A percentile compares a stretch with the other conserved stretches of the same genome.
These are phyloP conservation scores for Ceratobasidium sp. DNA, from an alignment of 1,284 basidiomycete genomes.

Conservation along the genomic window DNA sequence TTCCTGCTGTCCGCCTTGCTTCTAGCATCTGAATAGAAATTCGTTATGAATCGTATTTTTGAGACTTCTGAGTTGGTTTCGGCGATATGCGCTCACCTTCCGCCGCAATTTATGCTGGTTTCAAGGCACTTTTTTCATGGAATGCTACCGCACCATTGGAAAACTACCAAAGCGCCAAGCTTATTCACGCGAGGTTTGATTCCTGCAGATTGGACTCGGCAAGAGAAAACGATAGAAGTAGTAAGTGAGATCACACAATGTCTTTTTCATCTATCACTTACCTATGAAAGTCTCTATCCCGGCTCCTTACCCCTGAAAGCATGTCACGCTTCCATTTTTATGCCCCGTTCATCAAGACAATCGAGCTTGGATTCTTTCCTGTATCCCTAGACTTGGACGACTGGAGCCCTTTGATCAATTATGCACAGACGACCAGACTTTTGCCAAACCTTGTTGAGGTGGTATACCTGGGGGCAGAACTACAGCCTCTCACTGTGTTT, in stretches of 20 bases:
- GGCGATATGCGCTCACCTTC: not conserved
- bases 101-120: not conserved
- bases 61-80: not conserved
- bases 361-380: not conserved
- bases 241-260: not conserved
- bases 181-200: not conserved
- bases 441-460: not conserved
- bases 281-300: not conserved
- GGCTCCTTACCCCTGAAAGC: not conserved
- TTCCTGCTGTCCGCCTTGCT: not conserved
- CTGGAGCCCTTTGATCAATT: not conserved
- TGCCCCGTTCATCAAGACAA: not conserved
- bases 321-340: conserved; percentile 1
- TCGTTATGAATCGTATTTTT: no score
- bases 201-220: not conserved
- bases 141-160: not conserved
- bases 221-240: not conserved
- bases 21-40: no score
- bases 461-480: no score
- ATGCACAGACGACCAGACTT: not conserved
- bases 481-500: no score
- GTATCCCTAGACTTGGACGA: not conserved
- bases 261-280: not conserved
- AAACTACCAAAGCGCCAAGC: no score
- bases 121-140: conserved; percentile 8